phyloP scores from a whole-genome alignment of 1,284 basidiomycete genomes.

The Waitea zeae region DNA sequence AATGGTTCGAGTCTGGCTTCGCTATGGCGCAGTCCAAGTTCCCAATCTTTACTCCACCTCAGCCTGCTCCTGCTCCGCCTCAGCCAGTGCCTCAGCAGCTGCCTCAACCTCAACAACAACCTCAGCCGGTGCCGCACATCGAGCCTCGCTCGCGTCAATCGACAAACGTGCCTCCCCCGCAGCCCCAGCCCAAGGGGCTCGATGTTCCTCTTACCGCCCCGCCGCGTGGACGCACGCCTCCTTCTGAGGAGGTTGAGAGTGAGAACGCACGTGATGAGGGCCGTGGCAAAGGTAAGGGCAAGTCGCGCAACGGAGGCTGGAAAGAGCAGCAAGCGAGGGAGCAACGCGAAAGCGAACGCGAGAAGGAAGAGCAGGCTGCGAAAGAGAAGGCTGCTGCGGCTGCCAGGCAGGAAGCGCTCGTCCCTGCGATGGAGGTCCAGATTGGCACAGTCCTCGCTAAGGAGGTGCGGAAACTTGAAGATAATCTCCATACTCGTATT shows the following conservation, averaged over 20 bases:
- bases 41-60: constrained; percentile 27
- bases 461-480: constrained; percentile 69
- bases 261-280: constrained; percentile 43
- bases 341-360: constrained; percentile 19
- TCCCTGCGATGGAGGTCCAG: too few species aligned
- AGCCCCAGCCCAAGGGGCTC: constrained; percentile 8
- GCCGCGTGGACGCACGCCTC: constrained; percentile 40
- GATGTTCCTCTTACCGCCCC: constrained; percentile 13
- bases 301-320: constrained; percentile 41
- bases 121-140: too few species aligned
- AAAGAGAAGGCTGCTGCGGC: constrained; percentile 14
- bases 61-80: constrained; percentile 13
- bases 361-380: constrained; percentile 23
- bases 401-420: constrained; percentile 22
- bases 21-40: constrained; percentile 36
- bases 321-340: too few species aligned
- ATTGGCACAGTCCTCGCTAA: constrained; percentile 39
- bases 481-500: constrained; percentile 55
- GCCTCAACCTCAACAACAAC: constrained; percentile 3
- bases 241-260: constrained; percentile 52
- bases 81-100: constrained; percentile 8
- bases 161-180: constrained; percentile 5
- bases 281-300: constrained; percentile 32
- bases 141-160: constrained; percentile 21
- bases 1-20: constrained; percentile 60